Percentiles rank a stretch among this genome's conserved stretches.
Conservation (phyloP, 2,329 filamentous ascomycete species). For the Fusarium sp. region DNA sequence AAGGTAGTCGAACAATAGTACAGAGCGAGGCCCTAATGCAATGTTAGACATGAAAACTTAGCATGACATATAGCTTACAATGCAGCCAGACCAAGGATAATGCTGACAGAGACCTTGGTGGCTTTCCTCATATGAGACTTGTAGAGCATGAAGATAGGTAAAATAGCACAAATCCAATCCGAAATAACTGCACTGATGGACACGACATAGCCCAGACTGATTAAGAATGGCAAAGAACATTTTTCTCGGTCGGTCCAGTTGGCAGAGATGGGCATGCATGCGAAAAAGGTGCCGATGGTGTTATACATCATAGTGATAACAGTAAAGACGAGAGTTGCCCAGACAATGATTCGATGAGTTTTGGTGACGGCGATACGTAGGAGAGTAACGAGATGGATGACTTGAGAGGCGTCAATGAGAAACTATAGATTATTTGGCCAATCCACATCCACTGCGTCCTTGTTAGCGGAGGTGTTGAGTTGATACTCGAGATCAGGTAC, state of each 20-base stretch:
- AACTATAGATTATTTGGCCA: slow-evolving; percentile 6
- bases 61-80: not conserved
- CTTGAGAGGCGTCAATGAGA: slow-evolving; percentile 25
- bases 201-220: slow-evolving; percentile 7
- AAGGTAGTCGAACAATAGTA: slow-evolving; percentile 24
- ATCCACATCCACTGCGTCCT: slow-evolving; percentile 11
- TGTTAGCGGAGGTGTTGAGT: not conserved
- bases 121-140: slow-evolving; percentile 23
- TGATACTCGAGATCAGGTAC: not conserved
- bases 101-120: slow-evolving; percentile 21
- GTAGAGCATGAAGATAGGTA: slow-evolving; percentile 27
- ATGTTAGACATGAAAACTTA: not conserved
- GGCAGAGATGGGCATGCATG: slow-evolving; percentile 4
- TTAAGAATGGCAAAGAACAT: not conserved
- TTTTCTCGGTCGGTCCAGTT: not conserved
- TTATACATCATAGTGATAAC: not conserved
- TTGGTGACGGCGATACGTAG: slow-evolving; percentile 24
- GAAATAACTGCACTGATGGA: slow-evolving; percentile 1
- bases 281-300: not conserved
- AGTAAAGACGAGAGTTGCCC: slow-evolving; percentile 5
- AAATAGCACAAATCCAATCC: slow-evolving; percentile 22
- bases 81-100: slow-evolving; percentile 23
- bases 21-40: slow-evolving; percentile 10
- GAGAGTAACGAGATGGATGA: slow-evolving; percentile 20
- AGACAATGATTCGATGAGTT: slow-evolving; percentile 20